phyloP scores from a whole-genome alignment of 768 basidiomycete species.

The Sarcodon sp. region DNA sequence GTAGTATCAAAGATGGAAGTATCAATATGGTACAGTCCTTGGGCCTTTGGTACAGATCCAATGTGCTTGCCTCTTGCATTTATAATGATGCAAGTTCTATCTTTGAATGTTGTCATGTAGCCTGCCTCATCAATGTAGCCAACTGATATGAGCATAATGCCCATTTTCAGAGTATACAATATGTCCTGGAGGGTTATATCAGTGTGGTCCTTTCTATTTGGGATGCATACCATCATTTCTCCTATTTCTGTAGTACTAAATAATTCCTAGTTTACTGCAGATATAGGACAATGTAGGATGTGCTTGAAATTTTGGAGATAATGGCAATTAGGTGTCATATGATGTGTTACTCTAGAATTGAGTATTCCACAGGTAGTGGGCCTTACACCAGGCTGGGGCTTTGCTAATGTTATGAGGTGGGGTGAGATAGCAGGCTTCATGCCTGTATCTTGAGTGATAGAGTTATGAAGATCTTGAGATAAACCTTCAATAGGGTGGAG shows the following conservation, averaged over 20 bases:
- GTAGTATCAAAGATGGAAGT: too few relatives aligned
- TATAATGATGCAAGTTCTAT: slow-evolving; percentile 8
- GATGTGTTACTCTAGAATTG: slow-evolving; percentile 8
- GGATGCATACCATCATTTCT: slow-evolving; percentile 10
- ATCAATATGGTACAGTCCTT: too few relatives aligned
- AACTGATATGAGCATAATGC: slow-evolving; percentile 12
- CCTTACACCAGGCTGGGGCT: slow-evolving; percentile 1
- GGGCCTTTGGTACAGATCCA: slow-evolving; percentile 4
- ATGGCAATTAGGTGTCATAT: slow-evolving; percentile 8
- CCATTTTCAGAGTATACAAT: slow-evolving; percentile 10
- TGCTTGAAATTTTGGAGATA: slow-evolving; percentile 2
- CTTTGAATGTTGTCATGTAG: slow-evolving; percentile 4
- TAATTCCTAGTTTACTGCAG: slow-evolving; percentile 11
- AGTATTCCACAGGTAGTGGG: slow-evolving; percentile 8
- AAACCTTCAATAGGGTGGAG: too few relatives aligned
- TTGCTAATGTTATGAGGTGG: neutral
- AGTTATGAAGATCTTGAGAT: too few relatives aligned
- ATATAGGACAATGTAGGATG: slow-evolving; percentile 14
- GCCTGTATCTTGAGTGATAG: too few relatives aligned
- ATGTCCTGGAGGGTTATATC: slow-evolving; percentile 7
- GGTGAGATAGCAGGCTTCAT: too few relatives aligned
- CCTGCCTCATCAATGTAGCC: slow-evolving; percentile 8
- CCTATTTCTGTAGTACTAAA: slow-evolving; percentile 13
- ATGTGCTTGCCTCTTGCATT: slow-evolving; percentile 5
- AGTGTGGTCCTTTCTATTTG: slow-evolving; percentile 7